Conservation (phyloP, 192 early-diverging fungal species). For the Linnemannia schmuckeri region DNA sequence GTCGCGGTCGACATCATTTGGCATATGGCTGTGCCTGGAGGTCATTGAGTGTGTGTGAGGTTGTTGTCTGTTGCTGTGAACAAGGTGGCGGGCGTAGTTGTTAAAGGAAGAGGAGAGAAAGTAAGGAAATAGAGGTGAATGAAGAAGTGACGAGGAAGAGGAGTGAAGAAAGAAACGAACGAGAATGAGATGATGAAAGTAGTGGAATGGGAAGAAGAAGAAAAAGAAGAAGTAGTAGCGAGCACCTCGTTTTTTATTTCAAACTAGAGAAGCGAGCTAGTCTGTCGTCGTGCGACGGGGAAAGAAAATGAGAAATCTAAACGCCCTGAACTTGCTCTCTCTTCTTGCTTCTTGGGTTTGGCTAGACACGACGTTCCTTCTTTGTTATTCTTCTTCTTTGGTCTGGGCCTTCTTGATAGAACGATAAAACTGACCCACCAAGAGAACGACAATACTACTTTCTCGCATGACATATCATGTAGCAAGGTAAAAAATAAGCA, state of each 20-base stretch:
- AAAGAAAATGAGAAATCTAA: background rate
- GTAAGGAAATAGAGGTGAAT: background rate
- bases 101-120: background rate
- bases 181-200: background rate
- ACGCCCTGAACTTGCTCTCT: background rate
- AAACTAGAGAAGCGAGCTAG: background rate
- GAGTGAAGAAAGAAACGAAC: background rate
- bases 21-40: slow-evolving; percentile 41
- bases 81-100: background rate
- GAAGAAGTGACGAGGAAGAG: background rate
- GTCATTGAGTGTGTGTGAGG: slow-evolving; percentile 20
- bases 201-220: background rate
- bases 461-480: background rate
- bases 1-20: slow-evolving; percentile 42
- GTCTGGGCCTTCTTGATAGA: background rate
- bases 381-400: background rate
- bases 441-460: background rate
- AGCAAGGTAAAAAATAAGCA: background rate
- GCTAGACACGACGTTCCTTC: background rate
- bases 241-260: background rate
- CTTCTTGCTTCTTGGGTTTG: background rate
- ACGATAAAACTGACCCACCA: too few species aligned
- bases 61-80: background rate
- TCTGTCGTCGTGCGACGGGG: background rate
- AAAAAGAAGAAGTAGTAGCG: background rate